Conservation (phyloP, 192 early-diverging fungal species). For the Rhizophagus clarus region DNA sequence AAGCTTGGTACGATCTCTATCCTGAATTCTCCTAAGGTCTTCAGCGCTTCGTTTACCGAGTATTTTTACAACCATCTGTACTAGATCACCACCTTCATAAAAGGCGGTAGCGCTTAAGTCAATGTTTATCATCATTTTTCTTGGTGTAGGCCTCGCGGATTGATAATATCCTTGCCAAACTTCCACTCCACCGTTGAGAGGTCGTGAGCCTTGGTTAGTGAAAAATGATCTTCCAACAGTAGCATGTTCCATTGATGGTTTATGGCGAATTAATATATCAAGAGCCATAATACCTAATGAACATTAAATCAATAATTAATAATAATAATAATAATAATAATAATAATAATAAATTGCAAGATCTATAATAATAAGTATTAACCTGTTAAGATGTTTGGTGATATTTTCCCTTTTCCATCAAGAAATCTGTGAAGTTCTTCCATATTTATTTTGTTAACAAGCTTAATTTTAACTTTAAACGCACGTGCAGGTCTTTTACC, state of each 20-base stretch:
- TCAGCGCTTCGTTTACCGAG: conserved; percentile 52
- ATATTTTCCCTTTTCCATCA: conserved; percentile 36
- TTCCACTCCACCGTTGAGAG: conserved; percentile 74
- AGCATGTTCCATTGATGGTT: conserved; percentile 73
- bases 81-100: conserved; percentile 65
- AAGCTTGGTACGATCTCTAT: conserved; percentile 48
- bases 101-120: conserved; percentile 74
- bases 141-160: conserved; percentile 63
- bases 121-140: conserved; percentile 70
- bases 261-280: conserved; percentile 84
- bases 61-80: conserved; percentile 71
- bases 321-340: not conserved
- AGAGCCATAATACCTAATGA: conserved; percentile 61
- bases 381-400: conserved; percentile 41
- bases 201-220: conserved; percentile 60
- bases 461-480: conserved; percentile 70
- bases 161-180: conserved; percentile 95
- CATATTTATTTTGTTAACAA: conserved; percentile 68
- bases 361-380: conserved; percentile 43
- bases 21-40: conserved; percentile 50
- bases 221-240: conserved; percentile 91
- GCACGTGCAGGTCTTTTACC: conserved; percentile 47
- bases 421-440: conserved; percentile 59
- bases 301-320: conserved; percentile 17
- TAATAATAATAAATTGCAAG: not conserved